Conservation (phyloP, 345 rosid species). For the Iberis pinnata region DNA sequence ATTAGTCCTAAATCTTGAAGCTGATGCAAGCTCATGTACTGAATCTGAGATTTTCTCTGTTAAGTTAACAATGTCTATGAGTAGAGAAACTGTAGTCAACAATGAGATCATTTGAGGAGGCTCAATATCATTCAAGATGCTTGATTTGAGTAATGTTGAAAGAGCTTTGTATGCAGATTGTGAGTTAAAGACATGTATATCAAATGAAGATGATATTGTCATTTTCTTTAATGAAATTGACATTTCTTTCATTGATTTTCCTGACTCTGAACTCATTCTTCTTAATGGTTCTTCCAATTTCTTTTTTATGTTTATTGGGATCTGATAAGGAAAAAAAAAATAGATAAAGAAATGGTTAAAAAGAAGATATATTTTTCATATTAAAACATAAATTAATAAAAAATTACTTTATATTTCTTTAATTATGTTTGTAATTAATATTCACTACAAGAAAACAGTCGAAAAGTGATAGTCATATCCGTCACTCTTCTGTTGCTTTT, state of each 20-base stretch:
- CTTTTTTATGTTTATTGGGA: constrained; percentile 34
- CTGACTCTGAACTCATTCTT: constrained; percentile 46
- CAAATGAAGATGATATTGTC: constrained; percentile 33
- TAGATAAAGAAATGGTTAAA: not conserved
- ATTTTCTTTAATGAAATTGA: constrained; percentile 43
- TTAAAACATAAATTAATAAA: not conserved
- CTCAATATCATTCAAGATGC: constrained; percentile 37
- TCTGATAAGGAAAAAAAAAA: constrained; percentile 20
- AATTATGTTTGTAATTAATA: no score
- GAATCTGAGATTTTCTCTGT: constrained; percentile 46
- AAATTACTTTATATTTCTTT: not conserved
- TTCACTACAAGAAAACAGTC: no score
- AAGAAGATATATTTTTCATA: constrained; percentile 10
- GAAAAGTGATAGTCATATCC: no score
- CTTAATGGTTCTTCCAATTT: constrained; percentile 41
- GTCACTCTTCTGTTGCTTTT: no score
- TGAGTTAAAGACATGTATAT: constrained; percentile 40
- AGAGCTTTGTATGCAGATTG: constrained; percentile 36
- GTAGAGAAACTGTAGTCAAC: constrained; percentile 48
- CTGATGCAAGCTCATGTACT: constrained; percentile 44
- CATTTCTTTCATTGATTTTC: constrained; percentile 50
- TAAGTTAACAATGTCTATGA: constrained; percentile 46
- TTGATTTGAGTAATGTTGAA: constrained; percentile 39
- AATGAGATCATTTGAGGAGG: constrained; percentile 37
- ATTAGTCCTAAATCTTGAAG: constrained; percentile 39